These are phyloP conservation scores for Leccinellum rugosiceps DNA, from an alignment of 768 basidiomycete genomes.

Conservation along the genomic window DNA sequence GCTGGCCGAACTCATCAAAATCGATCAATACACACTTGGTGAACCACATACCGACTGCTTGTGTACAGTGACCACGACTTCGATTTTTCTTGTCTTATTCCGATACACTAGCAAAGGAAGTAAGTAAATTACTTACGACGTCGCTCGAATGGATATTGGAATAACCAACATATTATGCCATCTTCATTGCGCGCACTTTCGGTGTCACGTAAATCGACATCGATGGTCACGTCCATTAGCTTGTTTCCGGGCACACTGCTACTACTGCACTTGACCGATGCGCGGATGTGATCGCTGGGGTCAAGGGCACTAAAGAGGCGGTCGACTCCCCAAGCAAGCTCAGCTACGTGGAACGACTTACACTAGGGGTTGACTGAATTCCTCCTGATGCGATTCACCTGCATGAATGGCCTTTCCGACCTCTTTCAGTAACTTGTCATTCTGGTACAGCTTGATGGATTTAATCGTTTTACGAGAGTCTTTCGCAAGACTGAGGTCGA, in stretches of 20 bases:
- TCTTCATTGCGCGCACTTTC: neutral
- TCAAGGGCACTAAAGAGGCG: neutral
- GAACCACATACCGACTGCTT: conserved; percentile 1
- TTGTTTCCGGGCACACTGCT: too few species aligned
- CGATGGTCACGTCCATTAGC: neutral
- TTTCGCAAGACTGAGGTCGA: neutral
- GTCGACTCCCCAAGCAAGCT: neutral
- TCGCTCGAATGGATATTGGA: neutral
- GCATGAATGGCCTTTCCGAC: neutral
- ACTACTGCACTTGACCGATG: neutral
- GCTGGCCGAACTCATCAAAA: neutral
- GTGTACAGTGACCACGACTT: conserved; percentile 4
- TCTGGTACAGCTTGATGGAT: neutral
- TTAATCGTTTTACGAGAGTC: neutral
- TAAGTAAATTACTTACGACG: neutral
- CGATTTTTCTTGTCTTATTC: conserved; percentile 10
- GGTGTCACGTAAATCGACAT: neutral
- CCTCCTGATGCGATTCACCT: neutral
- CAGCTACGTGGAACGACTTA: neutral
- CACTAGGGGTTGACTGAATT: neutral
- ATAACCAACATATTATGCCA: conserved; percentile 7
- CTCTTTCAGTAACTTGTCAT: neutral
- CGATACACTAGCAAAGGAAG: conserved; percentile 7
- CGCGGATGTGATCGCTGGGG: neutral
- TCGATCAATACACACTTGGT: neutral